Percentiles rank a stretch among this genome's conserved stretches.
phyloP scores from a whole-genome alignment of 805 yeast genomes.

The Ogataea chonburiensis region DNA sequence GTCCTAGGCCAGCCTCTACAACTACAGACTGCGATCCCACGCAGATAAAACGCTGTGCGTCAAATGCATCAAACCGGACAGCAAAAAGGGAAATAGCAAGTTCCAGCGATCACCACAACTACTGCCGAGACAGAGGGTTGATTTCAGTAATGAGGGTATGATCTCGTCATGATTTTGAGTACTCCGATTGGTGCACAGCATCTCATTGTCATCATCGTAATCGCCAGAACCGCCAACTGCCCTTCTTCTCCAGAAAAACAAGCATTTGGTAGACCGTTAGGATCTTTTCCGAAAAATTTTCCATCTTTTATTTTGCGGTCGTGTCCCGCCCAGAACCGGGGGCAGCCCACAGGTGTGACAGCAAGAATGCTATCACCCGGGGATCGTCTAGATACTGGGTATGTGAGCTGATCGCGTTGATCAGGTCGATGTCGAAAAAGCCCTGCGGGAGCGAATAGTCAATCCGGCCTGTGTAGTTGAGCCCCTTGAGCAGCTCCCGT shows the following conservation, averaged over 20 bases:
- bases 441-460: constrained; percentile 82
- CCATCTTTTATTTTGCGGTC: constrained; percentile 7
- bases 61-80: no score
- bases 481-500: constrained; percentile 27
- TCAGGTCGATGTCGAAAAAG: constrained; percentile 71
- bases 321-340: constrained; percentile 2
- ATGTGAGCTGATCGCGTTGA: constrained; percentile 85
- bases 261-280: constrained; percentile 3
- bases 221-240: constrained; percentile 6
- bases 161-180: constrained; percentile 33
- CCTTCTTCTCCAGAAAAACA: constrained; percentile 9
- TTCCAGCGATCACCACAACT: not conserved
- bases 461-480: constrained; percentile 74
- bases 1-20: no score
- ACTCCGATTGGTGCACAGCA: constrained; percentile 41
- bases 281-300: constrained; percentile 1
- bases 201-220: constrained; percentile 32
- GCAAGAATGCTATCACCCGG: constrained; percentile 76
- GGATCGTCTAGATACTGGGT: constrained; percentile 83
- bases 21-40: no score
- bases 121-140: not conserved
- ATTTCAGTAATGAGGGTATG: constrained; percentile 28
- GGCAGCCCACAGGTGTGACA: constrained; percentile 51
- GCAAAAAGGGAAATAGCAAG: not conserved
- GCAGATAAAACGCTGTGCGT: no score